Base-by-base conservation (phyloP, 768 basidiomycete species). In the Hysterangium stoloniferum region DNA sequence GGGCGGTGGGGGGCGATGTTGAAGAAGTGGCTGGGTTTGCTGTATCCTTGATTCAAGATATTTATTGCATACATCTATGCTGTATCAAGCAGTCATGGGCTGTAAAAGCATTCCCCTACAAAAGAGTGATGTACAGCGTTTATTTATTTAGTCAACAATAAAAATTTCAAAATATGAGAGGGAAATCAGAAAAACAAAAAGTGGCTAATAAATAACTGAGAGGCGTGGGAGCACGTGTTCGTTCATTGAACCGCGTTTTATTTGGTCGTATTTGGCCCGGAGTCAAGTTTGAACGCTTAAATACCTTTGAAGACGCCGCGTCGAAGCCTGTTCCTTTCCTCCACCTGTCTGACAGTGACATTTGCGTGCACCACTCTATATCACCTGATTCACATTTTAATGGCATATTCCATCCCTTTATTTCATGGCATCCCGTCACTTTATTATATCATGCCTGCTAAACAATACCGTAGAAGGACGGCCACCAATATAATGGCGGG, bases 401-500 rank as follows among this genome's bases (percentile, higher is more conserved):
- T 51, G 49, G 37, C 49, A 11, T 51, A 41, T 31, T 12, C 38
- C 13, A 20, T 28, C 22, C 3, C 38, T n/a, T 28, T 51, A 28
- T 51, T 51, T 15, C 37, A 40, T 17, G 32, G n/a, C 29, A 40
- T 51, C 25, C 49, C 49, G 12, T 37, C 38, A 3, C 13, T 51
- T 29, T 51, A 51, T 20, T 24, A 31, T n/a, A 17, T 43, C 29
- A 12, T 31, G 38, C 49, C 49, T 31, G n/a, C 37, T 24, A 20
- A 43, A 12, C 35, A 50, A 29, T 40, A 43, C 27, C 28, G 31
- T 20, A 37, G 49, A 32, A 37, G 49, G 1, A 51, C 49, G 6
- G 49, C 49, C 3, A 51, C 49, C 19, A 51, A 40, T n/a, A 51
- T 41, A 24, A 42, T 51, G 38, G 49, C 49, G 2, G 49, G 49